Evolutionary conservation across 768 basidiomycete genomes (phyloP), one percentile per base, ranked within the genome.

Genomic region (Tulasnella sp.): DNA sequence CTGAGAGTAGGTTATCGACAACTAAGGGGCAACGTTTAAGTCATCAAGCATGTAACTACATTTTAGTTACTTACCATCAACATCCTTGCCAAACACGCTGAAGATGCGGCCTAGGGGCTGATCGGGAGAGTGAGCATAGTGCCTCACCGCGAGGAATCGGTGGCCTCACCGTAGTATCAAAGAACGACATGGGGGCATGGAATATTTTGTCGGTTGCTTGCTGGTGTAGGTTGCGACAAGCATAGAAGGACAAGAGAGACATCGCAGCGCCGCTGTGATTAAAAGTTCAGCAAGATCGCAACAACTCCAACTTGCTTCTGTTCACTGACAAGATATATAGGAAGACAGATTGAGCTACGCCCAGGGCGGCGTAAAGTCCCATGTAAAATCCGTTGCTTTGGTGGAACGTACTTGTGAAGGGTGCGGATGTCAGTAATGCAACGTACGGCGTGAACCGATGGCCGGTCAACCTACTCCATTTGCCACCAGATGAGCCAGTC

Each of bases 401-500:
- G 70, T 87, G 72, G 82, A 87, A 90, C 46, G 84, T 84, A 81
- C 87, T 90, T 35, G 44, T 32, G 32, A 73, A 23, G 61, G 4
- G 51, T 82, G 81, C 92, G 91, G 2, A 88, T 87, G 57, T 61
- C 57, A 61, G 57, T 61, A 6, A 61, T 26, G 57, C n/a, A 11
- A 26, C 6, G 35, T 5, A 35, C 35, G 80, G 78, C 23, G 2
- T 74, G 10, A 29, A 20, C 26, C 20, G 5, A 29, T 55, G 69
- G 13, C 15, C 57, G 23, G 1, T 46, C 37, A 42, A 84, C 87
- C 75, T 70, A 90, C 89, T 91, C 87, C 61, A 84, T 86, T 82
- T 92, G 88, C 92, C 92, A 91, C 89, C 90, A 92, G n/a, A 92
- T 89, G 20, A 93, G 85, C 70, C 89, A 90, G 79, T 92, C 57